Evolutionary conservation across 2,329 filamentous ascomycete species (phyloP), one percentile per base, ranked within the genome.

Genomic region (Cytospora piceicola): DNA sequence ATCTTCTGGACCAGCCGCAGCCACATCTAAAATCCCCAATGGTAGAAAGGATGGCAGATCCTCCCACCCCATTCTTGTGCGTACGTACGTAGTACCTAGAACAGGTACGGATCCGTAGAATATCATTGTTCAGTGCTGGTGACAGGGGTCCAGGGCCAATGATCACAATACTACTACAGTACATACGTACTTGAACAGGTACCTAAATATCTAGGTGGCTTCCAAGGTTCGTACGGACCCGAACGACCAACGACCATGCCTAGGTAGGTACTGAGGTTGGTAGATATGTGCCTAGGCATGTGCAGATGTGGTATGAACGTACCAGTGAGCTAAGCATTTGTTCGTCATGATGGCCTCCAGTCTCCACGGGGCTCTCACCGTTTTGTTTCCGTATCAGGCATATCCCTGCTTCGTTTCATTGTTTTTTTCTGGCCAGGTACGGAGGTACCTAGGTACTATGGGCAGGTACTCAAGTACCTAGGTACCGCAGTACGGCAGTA

Each of bases 371-470:
- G 36, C 36, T 62, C 9, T 56, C 60, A 62, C 60, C 60, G 60
- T 62, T 62, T 62, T 49, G 60, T 49, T 54, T 56, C 60, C 60
- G 60, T 62, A 27, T 53, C 60, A 53, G 36, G 42, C 17, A 46
- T 46, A 46, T n/a, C 42, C 42, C 42, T 22, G 17, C 2, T 46
- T n/a, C 11, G 2, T 17, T 22, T n/a, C 20, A 3, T 29, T 29
- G n/a, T 4, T 4, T n/a, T 17, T 22, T n/a, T 11, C 9, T 22
- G 42, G 32, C 20, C 42, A 20, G 30, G 9, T 51, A 60, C 29
- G 29, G 29, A n/a, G 30, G 15, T 30, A 60, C 46, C 30, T 39
- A 36, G 32, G 58, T 61, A 61, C 58, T 12, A n/a, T n/a, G n/a
- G n/a, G n/a, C n/a, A n/a, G n/a, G n/a, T n/a, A n/a, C n/a, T n/a